Conservation (phyloP, 2,329 filamentous ascomycete species). For the Fusarium floridanum region DNA sequence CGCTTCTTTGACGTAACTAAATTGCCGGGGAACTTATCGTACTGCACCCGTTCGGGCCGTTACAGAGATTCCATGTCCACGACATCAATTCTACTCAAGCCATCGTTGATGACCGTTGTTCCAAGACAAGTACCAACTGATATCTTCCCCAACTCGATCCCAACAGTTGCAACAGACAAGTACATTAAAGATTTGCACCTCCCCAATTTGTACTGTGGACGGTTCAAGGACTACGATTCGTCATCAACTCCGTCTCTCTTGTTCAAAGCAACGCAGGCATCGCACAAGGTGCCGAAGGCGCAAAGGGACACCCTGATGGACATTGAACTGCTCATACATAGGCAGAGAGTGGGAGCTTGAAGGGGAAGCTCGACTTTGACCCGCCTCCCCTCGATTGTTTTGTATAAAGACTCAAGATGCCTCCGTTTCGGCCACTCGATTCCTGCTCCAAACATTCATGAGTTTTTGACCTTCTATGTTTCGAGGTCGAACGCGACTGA, state of each 20-base stretch:
- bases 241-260: background rate
- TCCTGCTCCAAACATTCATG: background rate
- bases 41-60: background rate
- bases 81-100: background rate
- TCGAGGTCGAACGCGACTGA: background rate
- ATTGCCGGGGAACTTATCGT: background rate
- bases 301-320: conserved; percentile 30
- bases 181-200: background rate
- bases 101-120: background rate
- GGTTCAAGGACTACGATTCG: background rate
- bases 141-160: background rate
- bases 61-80: background rate
- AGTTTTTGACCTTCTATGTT: background rate
- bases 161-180: background rate
- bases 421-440: background rate
- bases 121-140: background rate
- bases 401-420: conserved; percentile 20
- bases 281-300: background rate
- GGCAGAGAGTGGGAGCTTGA: background rate
- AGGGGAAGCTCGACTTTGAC: conserved; percentile 7
- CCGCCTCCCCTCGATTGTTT: conserved; percentile 1
- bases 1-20: background rate
- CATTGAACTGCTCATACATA: conserved; percentile 6
- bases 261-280: background rate
- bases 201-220: background rate